Conservation (phyloP, 2,329 filamentous ascomycete genomes). For the Talaromyces piceae region DNA sequence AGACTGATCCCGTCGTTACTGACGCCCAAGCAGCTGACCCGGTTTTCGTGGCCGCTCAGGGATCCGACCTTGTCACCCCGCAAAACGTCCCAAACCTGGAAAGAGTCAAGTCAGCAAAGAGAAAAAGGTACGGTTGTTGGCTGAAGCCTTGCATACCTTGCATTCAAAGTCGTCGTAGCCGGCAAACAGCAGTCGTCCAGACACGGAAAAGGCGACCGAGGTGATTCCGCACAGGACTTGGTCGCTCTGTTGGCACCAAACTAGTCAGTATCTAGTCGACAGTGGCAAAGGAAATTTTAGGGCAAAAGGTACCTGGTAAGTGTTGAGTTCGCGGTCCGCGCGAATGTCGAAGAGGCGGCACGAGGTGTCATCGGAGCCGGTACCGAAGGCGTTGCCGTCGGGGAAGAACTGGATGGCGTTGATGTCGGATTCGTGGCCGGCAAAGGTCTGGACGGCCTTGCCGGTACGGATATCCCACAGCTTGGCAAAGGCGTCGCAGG, state of each 20-base stretch:
- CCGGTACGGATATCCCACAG: slow-evolving; percentile 98
- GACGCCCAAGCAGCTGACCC: slow-evolving; percentile 95
- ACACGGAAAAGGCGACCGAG: slow-evolving; percentile 95
- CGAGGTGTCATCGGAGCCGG: slow-evolving; percentile 93
- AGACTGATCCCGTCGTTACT: slow-evolving; percentile 99
- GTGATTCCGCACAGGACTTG: slow-evolving; percentile 97
- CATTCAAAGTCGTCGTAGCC: slow-evolving; percentile 99
- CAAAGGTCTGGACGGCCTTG: slow-evolving; percentile 97
- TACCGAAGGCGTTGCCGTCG: slow-evolving; percentile 96
- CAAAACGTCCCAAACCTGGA: slow-evolving; percentile 92
- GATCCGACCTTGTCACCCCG: slow-evolving; percentile 96
- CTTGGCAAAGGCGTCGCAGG: slow-evolving; percentile 97
- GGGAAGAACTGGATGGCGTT: slow-evolving; percentile 99
- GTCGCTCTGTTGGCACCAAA: slow-evolving; percentile 63
- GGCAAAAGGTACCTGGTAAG: slow-evolving; percentile 50
- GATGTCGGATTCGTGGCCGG: slow-evolving; percentile 97
- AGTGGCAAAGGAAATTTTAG: neutral
- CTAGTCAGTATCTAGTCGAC: neutral
- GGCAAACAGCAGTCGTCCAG: slow-evolving; percentile 86
- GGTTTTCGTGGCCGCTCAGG: slow-evolving; percentile 94
- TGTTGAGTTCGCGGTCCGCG: slow-evolving; percentile 73
- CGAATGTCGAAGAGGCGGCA: slow-evolving; percentile 97
- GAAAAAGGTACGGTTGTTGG: neutral
- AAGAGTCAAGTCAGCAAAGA: slow-evolving; percentile 14
- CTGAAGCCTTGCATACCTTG: slow-evolving; percentile 61